These are phyloP conservation scores for Didymella lethalis DNA, from an alignment of 2,329 filamentous ascomycete genomes.

Conservation along the genomic window DNA sequence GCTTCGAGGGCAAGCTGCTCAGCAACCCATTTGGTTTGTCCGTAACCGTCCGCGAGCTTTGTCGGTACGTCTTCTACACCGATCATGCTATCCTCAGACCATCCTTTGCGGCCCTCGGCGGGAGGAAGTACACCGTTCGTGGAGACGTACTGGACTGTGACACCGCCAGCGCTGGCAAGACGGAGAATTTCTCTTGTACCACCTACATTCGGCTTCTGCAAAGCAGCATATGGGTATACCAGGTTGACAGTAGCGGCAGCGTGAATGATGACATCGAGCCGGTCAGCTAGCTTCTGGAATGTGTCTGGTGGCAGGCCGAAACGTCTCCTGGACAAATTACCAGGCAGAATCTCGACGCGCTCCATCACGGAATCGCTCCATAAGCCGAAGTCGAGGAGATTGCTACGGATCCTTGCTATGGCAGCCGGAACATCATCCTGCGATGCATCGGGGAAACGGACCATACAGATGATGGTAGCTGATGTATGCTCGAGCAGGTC, in stretches of 20 bases:
- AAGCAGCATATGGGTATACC: constrained; percentile 80
- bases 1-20: constrained; percentile 78
- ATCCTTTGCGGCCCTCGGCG: constrained; percentile 66
- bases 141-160: constrained; percentile 79
- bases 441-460: constrained; percentile 73
- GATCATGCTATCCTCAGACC: constrained; percentile 74
- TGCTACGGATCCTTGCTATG: constrained; percentile 75
- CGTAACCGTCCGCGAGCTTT: constrained; percentile 76
- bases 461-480: constrained; percentile 74
- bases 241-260: constrained; percentile 76
- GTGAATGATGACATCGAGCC: constrained; percentile 77
- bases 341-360: constrained; percentile 77
- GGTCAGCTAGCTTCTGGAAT: constrained; percentile 70
- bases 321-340: constrained; percentile 72
- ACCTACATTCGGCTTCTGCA: constrained; percentile 77
- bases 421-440: constrained; percentile 70
- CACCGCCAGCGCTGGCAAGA: constrained; percentile 70
- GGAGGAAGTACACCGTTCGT: constrained; percentile 81
- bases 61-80: constrained; percentile 72
- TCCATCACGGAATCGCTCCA: constrained; percentile 82
- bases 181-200: constrained; percentile 80
- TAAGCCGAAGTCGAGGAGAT: constrained; percentile 78
- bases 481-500: constrained; percentile 72
- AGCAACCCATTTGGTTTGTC: constrained; percentile 83
- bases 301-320: constrained; percentile 72